Evolutionary conservation across 495 filamentous ascomycete species (phyloP), one percentile per base, ranked within the genome.

Genomic region (Aspergillus ellipticus): DNA sequence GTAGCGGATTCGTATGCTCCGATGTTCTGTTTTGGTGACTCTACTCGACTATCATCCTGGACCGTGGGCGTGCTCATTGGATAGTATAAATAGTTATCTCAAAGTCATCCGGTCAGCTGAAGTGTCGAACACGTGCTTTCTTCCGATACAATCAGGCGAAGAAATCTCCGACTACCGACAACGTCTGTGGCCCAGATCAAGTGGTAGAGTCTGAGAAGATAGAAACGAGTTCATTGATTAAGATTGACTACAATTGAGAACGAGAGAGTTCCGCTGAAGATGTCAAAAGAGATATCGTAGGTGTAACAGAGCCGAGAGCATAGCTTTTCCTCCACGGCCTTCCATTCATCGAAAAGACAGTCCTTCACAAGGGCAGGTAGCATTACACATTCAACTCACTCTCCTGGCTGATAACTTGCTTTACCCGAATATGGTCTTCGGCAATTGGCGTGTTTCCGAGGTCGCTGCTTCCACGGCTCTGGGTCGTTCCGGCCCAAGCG

Each of bases 401-500:
- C 60, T 74, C 62, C 61, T 76, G 74, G 45, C 57, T 63, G 22
- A 76, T 74, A 0, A 73, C 66, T 35, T 74, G 72, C 52, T 70
- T 70, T 8, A 76, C 66, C 22, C 67, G 67, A 50, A 76, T 76
- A 33, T 66, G 68, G 10, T 66, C 61, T 16, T 55, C 59, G 7
- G 13, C 53, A 26, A 16, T 17, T n/a, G 61, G 46, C 1, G 49
- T 35, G 6, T 26, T n/a, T 0, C 51, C 51, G 13, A 63, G 39
- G 19, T 73, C 71, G 15, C 56, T 54, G 42, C 68, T 72, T 0
- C 50, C 53, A 13, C 61, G 62, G 17, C 54, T 68, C 24, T 58
- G 57, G 26, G 66, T 70, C 20, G 42, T 55, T 0, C 57, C 66
- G 0, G 72, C 74, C 74, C 74, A 76, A 0, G 74, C 74, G 57